Evolutionary conservation across 495 filamentous ascomycete species (phyloP).

Genomic region (Apiosordaria backusii): DNA sequence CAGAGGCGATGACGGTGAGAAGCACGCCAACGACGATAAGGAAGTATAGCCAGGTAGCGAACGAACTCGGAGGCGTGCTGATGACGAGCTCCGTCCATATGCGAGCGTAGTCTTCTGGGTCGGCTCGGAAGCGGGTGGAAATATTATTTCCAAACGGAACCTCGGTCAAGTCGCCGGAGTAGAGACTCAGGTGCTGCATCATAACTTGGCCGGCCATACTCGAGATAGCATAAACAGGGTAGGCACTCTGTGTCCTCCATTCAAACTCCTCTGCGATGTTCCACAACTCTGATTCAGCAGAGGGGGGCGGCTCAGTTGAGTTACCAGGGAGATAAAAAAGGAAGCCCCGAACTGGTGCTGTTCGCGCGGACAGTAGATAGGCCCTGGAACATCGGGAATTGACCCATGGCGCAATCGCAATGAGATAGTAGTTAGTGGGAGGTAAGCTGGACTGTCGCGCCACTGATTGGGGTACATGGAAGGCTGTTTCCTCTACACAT

Average conservation of each 20-base stretch:
- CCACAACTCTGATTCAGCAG: constrained; percentile 59
- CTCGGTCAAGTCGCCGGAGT: constrained; percentile 65
- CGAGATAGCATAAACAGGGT: constrained; percentile 81
- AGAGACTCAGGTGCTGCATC: constrained; percentile 68
- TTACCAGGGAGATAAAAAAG: constrained; percentile 70
- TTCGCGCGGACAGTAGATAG: constrained; percentile 61
- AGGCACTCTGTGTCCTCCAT: constrained; percentile 64
- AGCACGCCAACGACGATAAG: constrained; percentile 76
- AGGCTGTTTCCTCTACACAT: constrained; percentile 56
- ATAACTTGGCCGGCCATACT: constrained; percentile 59
- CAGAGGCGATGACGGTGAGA: constrained; percentile 57
- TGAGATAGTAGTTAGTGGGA: constrained; percentile 56
- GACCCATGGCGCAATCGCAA: constrained; percentile 90
- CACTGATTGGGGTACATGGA: constrained; percentile 67
- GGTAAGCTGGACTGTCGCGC: constrained; percentile 69
- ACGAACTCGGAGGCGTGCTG: constrained; percentile 39
- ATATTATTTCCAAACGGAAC: constrained; percentile 58
- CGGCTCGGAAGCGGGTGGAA: constrained; percentile 56
- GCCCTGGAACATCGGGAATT: constrained; percentile 61
- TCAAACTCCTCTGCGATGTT: constrained; percentile 55
- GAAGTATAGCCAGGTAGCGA: constrained; percentile 76
- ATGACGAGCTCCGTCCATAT: constrained; percentile 48
- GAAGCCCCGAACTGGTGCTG: constrained; percentile 58
- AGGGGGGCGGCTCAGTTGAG: constrained; percentile 57
- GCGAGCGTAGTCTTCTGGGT: constrained; percentile 56